Conservation (phyloP, 2,329 filamentous ascomycete species). For the Calonectria ilicicola region DNA sequence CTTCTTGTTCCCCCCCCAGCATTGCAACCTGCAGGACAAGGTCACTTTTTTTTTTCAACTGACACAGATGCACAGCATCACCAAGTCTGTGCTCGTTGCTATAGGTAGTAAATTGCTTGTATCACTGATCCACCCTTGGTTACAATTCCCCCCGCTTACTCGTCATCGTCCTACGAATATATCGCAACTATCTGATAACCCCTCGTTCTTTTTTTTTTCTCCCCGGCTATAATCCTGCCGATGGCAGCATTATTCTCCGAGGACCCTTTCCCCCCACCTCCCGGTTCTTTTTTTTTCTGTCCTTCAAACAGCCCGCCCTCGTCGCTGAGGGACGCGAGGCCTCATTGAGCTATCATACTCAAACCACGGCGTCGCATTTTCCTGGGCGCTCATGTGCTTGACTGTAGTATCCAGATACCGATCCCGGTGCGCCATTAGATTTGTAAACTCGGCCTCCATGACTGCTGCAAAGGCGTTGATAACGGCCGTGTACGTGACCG, state of each 20-base stretch:
- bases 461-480: not conserved
- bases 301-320: not conserved
- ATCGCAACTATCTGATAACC: not conserved
- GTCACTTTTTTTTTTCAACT: not conserved
- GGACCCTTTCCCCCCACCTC: not conserved
- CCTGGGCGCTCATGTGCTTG: not conserved
- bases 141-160: not conserved
- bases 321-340: not conserved
- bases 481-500: not conserved
- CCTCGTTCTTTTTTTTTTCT: not conserved
- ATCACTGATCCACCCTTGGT: not conserved
- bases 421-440: constrained; percentile 8
- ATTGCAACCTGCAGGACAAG: not conserved
- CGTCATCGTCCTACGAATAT: not conserved
- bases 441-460: constrained; percentile 20
- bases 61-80: not conserved
- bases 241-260: constrained; percentile 2
- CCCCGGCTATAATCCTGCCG: not conserved
- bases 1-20: not conserved
- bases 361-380: not conserved
- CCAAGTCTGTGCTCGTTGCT: not conserved
- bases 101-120: not conserved
- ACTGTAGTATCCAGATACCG: not conserved
- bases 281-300: not conserved
- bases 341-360: not conserved